Evolutionary conservation across 257 asterid genomes (phyloP), one percentile per base, ranked within the genome.

Genomic region (Penstemon newberryi): DNA sequence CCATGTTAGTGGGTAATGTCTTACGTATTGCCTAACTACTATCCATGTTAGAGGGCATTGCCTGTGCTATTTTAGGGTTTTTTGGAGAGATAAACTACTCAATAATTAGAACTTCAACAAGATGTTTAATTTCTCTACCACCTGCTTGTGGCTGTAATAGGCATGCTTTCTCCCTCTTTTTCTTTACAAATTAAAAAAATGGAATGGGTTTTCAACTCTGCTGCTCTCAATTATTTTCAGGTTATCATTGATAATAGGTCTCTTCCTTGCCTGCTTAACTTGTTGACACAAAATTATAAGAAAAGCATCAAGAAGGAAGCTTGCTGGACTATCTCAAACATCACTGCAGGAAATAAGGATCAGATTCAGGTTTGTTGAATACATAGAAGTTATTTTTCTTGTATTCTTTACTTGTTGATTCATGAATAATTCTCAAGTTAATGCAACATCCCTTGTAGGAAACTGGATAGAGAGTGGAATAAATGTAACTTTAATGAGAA

Each of bases 221-320:
- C 19, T 71, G 36, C 4, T 59, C 64, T 51, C 52, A n/a, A 38
- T 56, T 19, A 47, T 70, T 60, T 72, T 52, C 79, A 83, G 88
- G 81, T 56, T 74, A 76, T 83, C 67, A 83, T 83, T 75, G 81
- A 80, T 44, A 70, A 72, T 15, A 70, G 75, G 67, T 76, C 85
- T 54, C 85, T 83, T 67, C 80, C 88, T 59, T 67, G 79, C 70
- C 80, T 83, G 62, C 78, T 72, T 47, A 80, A 61, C 77, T 77
- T 78, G 63, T 76, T 83, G 83, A 80, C 82, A 0, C 81, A 80
- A 73, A 83, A 78, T 68, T 70, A 75, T 66, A 83, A 83, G 83
- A 83, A 83, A 67, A 80, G 83, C 71, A 72, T 83, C 60, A 80
- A 80, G 77, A 83, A 79, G 71, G 87, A 79, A 77, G 85, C 87